Evolutionary conservation across 1,284 basidiomycete genomes (phyloP), one percentile per base, ranked within the genome.

Genomic region (Ganoderma lucidum): DNA sequence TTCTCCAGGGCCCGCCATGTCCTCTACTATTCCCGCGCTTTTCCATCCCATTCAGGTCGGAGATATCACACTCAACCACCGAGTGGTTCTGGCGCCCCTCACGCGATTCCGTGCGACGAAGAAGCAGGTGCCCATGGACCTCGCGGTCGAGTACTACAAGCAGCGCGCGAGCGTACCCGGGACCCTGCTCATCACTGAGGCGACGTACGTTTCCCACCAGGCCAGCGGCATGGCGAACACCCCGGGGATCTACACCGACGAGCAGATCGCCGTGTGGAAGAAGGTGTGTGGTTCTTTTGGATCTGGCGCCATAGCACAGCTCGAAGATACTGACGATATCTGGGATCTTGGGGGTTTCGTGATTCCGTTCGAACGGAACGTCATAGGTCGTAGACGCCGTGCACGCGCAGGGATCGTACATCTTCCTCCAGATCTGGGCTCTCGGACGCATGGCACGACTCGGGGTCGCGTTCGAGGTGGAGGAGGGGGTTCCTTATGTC

Each of bases 121-220:
- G 6, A 51, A 70, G 9, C 77, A 80, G 51, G 76, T 77, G 12
- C 81, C 70, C 14, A 68, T 66, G 5, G 78, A 80, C 30, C 73
- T 83, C n/a, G 79, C 76, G 17, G 78, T 79, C 12, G 80, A 83
- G 48, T 87, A 88, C 75, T 89, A 88, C 75, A 67, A 75, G 0
- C 87, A 88, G 71, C 80, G 87, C 10, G 84, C 81, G 1, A 78
- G 75, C 35, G 74, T 74, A 0, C 81, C 83, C 0, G 87, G 87
- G 0, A 84, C 85, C 0, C 75, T 89, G 4, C 74, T 88, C 39
- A 85, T 89, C 66, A 80, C 84, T 5, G 87, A 89, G 75, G 86
- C 78, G 0, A 85, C 84, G 0, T 78, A 84, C 71, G 83, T 88
- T 63, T 77, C 80, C 23, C 70, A 78, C 2, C 76, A 81, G 61